Evolutionary conservation across 345 rosid genomes (phyloP).

Genomic region (Arabidopsis arenosa): DNA sequence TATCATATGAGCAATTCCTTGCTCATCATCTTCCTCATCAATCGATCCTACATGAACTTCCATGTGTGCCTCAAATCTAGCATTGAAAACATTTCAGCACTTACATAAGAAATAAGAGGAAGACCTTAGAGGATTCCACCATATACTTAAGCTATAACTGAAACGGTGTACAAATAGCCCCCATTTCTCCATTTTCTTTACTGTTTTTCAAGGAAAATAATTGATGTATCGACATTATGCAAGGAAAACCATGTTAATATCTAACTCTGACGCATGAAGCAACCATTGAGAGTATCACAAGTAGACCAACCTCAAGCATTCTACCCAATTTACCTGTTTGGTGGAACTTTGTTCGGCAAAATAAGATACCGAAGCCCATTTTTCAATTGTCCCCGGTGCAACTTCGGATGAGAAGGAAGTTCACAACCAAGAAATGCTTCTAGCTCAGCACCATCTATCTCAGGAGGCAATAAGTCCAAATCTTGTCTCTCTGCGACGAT

Average conservation of each 20-base stretch:
- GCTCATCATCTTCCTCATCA: slow-evolving; percentile 99
- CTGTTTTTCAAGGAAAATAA: not conserved
- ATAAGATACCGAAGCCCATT: slow-evolving; percentile 98
- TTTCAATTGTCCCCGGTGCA: slow-evolving; percentile 78
- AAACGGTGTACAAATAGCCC: not conserved
- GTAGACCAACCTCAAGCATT: not conserved
- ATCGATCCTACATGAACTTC: slow-evolving; percentile 98
- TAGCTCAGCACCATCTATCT: slow-evolving; percentile 53
- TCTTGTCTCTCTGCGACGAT: slow-evolving; percentile 72
- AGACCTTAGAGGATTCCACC: slow-evolving; percentile 24
- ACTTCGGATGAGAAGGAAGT: slow-evolving; percentile 91
- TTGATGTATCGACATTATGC: not conserved
- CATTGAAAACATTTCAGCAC: slow-evolving; percentile 34
- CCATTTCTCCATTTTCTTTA: not conserved
- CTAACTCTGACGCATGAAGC: not conserved
- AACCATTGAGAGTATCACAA: not conserved
- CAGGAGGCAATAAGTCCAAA: slow-evolving; percentile 58
- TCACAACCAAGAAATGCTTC: slow-evolving; percentile 65
- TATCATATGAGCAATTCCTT: slow-evolving; percentile 99
- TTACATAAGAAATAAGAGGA: slow-evolving; percentile 18
- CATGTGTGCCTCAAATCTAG: slow-evolving; percentile 99
- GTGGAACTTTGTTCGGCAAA: slow-evolving; percentile 96
- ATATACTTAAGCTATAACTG: slow-evolving; percentile 5
- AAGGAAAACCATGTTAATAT: slow-evolving; percentile 3
- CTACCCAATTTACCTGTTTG: slow-evolving; percentile 64